Base-by-base conservation (phyloP, 768 basidiomycete species). In the Panaeolus cyanescens region DNA sequence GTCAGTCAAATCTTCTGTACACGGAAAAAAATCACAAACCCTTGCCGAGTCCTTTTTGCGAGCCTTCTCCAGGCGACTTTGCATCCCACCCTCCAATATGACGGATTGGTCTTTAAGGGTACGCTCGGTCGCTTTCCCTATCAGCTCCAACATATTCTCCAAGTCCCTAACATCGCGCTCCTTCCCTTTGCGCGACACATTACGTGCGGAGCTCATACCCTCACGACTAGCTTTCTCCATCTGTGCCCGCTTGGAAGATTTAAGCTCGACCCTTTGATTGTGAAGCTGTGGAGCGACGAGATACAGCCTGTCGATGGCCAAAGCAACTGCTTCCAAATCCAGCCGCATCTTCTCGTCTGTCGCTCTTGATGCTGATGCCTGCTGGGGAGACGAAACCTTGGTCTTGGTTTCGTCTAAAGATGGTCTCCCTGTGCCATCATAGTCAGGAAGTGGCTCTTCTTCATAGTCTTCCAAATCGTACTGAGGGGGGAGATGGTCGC, bases 231-330 rank as follows among this genome's bases (percentile, higher is more conserved):
- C 93, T 42, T 83, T 82, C 73, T 93, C 91, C 78, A 94, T 84
- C 73, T 93, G 83, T 12, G 83, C 83, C 13, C 88, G 67, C 69
- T 93, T 91, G 25, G 85, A 77, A 5, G 81, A 82, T 67, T 89
- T 89, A 45, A 96, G 84, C 71, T 96, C 95, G n/a, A 92, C 94
- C 0, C 97, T 87, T 73, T 99, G 96, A 70, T 96, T 90, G 61
- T 90, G 86, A 39, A 98, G 74, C 71, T 96, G 95, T 0, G 96
- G 96, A 0, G 94, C 87, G 31, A 90, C 91, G 7, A 84, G 73
- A 72, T 97, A 93, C 10, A 98, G 77, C 34, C 95, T 81, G 71
- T 96, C 95, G 67, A 99, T 96, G 31, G 97, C 95, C 71, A 85
- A 83, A 0, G 92, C 86, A 45, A 99, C 87, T 10, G 84, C 81